Base-by-base conservation (phyloP, 805 yeast genomes). In the Lipomyces orientalis region DNA sequence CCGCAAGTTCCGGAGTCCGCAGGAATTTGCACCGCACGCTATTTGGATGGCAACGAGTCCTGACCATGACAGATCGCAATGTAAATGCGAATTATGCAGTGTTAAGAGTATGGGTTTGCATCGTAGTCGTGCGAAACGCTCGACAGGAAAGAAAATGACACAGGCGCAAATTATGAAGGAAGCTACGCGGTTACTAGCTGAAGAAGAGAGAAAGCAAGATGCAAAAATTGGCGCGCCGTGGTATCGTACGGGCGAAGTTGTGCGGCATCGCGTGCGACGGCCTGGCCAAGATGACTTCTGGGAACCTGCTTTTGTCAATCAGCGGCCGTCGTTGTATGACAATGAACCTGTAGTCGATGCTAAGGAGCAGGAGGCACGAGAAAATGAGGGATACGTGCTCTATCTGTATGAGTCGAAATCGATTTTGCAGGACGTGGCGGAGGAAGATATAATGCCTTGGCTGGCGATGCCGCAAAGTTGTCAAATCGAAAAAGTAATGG, bases 201-300 rank as follows among this genome's bases (percentile, higher is more conserved):
- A 57, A 16, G 31, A 34, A 14, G 71, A 68, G 37, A 54, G 67
- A 16, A 14, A 16, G 29, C 64, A 58, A 34, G 62, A 62, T 46
- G 39, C 16, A 10, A 37, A 51, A 25, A 46, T 65, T 5, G 71
- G 71, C 29, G 51, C 60, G 19, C 64, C 67, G 12, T 51, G 61
- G 52, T 66, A 34, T 39, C 37, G 71, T 19, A 63, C 59, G 12
- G 71, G 71, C 37, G 71, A 68, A 52, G 46, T 68, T 31, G 69
- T 68, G 16, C 61, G 46, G 60, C 22, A 34, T 33, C 35, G 19
- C 22, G n/a, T 25, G 29, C 46, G 25, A 54, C 56, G 61, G 29
- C 43, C n/a, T 16, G 52, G 54, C 16, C 39, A n/a, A 1, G 7
- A 12, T 19, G 43, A 56, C 34, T 19, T 46, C 19, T 33, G 52